phyloP scores from a whole-genome alignment of 331 rosid species.

The Spiraea crenata region DNA sequence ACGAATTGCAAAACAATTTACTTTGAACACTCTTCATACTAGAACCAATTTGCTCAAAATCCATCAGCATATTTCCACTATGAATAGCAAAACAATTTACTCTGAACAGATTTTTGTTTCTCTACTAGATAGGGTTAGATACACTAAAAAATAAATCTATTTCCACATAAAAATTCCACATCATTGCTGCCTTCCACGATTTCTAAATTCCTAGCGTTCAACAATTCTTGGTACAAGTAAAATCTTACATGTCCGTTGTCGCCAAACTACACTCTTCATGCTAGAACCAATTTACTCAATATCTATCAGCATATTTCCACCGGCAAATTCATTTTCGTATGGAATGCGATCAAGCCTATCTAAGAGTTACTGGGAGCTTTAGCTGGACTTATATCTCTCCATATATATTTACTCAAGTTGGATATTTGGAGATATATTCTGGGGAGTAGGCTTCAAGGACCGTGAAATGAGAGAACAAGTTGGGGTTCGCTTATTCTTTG shows the following conservation, averaged over 20 bases:
- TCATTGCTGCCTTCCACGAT: background rate
- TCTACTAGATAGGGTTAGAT: background rate
- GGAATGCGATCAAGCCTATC: conserved; percentile 5
- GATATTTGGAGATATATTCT: conserved; percentile 82
- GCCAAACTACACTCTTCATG: conserved; percentile 18
- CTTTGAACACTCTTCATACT: conserved; percentile 3
- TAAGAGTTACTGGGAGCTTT: background rate
- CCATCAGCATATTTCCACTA: background rate
- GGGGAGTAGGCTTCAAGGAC: conserved; percentile 43
- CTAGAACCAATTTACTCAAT: background rate
- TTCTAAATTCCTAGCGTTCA: background rate
- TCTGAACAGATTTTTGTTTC: conserved; percentile 4
- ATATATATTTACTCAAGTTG: conserved; percentile 31
- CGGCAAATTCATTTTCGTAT: conserved; percentile 6
- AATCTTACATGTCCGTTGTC: background rate
- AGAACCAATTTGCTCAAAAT: background rate
- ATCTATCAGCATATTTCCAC: background rate
- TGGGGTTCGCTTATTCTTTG: conserved; percentile 37
- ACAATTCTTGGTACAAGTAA: background rate
- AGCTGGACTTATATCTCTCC: background rate
- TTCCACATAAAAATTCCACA: conserved; percentile 5
- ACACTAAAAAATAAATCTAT: background rate
- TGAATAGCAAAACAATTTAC: too few relatives aligned
- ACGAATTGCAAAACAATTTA: background rate
- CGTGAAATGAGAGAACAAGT: conserved; percentile 44